These are phyloP conservation scores for Aspergillus panamensis DNA, from an alignment of 495 filamentous ascomycete genomes.

Conservation along the genomic window DNA sequence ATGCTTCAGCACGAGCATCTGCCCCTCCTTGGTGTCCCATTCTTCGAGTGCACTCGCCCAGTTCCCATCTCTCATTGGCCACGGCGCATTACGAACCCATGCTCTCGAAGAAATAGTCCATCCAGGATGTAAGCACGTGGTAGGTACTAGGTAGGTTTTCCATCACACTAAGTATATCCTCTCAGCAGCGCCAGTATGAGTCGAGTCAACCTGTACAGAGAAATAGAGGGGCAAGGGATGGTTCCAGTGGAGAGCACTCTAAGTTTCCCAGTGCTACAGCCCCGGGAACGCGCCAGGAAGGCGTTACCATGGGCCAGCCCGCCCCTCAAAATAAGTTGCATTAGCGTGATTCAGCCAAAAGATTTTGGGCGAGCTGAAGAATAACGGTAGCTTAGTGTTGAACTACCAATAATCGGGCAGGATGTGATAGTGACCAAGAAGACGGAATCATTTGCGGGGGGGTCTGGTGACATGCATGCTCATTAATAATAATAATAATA, in stretches of 20 bases:
- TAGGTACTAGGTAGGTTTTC: neutral
- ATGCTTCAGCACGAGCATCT: no score
- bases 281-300: constrained; percentile 29
- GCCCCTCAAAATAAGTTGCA: constrained; percentile 40
- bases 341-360: constrained; percentile 39
- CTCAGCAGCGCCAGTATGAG: neutral
- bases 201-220: neutral
- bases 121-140: no score
- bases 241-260: constrained; percentile 17
- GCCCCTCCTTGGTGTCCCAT: no score
- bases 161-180: neutral
- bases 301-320: constrained; percentile 14
- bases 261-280: constrained; percentile 40
- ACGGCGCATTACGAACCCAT: no score
- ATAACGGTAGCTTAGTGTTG: neutral
- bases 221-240: constrained; percentile 9
- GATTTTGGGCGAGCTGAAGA: constrained; percentile 8
- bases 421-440: constrained; percentile 10
- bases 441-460: constrained; percentile 20
- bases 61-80: no score
- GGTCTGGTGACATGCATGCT: constrained; percentile 25
- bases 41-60: no score
- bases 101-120: no score
- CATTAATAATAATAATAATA: no score
- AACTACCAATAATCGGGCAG: constrained; percentile 8